These are phyloP conservation scores for Isoetes engelmannii DNA, from an alignment of 83 land plant genomes.

Conservation along the genomic window DNA sequence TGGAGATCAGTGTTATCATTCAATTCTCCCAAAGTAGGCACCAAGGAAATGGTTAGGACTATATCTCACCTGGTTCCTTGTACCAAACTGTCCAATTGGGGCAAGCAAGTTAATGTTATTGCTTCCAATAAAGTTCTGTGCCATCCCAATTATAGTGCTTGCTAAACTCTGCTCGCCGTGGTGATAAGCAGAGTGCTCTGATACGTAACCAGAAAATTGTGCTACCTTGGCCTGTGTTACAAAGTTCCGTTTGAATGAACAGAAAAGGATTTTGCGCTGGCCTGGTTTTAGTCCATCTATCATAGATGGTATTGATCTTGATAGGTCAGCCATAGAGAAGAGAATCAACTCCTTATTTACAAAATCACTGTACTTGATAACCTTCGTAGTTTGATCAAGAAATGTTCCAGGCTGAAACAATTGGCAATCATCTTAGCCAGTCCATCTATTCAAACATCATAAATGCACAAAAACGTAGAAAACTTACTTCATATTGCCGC, in stretches of 20 bases:
- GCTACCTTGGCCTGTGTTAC: slow-evolving; percentile 84
- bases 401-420: slow-evolving; percentile 75
- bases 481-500: slow-evolving; percentile 72
- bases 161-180: slow-evolving; percentile 98
- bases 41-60: not conserved
- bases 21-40: too few relatives aligned
- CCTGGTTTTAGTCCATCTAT: slow-evolving; percentile 98
- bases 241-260: slow-evolving; percentile 92
- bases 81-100: slow-evolving; percentile 95
- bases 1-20: not conserved
- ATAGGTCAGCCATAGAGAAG: slow-evolving; percentile 92
- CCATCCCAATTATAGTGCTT: slow-evolving; percentile 96
- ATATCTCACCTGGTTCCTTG: slow-evolving; percentile 53
- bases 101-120: slow-evolving; percentile 87
- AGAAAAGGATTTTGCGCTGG: slow-evolving; percentile 89
- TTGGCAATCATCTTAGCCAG: too few relatives aligned
- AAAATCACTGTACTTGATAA: slow-evolving; percentile 84
- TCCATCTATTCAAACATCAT: not conserved
- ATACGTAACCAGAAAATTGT: slow-evolving; percentile 96
- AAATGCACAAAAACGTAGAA: not conserved
- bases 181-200: slow-evolving; percentile 99
- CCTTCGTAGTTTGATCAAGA: slow-evolving; percentile 65
- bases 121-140: slow-evolving; percentile 95
- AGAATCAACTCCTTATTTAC: slow-evolving; percentile 88
- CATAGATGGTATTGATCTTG: slow-evolving; percentile 95